Conservation (phyloP, 306 rosid genomes). For the Glycine latifolia region DNA sequence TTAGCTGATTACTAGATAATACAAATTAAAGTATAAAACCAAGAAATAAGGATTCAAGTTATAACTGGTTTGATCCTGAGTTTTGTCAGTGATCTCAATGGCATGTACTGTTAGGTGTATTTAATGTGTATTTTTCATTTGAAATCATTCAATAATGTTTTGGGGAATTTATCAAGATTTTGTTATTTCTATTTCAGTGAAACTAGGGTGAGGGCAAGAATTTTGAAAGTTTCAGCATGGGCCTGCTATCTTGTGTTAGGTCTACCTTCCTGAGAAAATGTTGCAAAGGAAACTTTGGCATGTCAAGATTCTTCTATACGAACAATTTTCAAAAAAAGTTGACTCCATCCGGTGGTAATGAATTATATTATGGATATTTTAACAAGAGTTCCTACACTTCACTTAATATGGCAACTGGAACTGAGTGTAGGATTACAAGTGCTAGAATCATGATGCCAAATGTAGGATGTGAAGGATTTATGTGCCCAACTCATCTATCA, state of each 20-base stretch:
- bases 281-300: constrained; percentile 3
- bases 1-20: too few species aligned
- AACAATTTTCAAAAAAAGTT: neutral
- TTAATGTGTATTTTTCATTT: neutral
- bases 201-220: too few species aligned
- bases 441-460: neutral
- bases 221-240: neutral
- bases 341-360: neutral
- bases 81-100: too few species aligned
- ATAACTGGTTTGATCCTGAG: too few species aligned
- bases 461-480: neutral
- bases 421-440: neutral
- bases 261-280: neutral
- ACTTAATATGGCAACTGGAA: neutral
- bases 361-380: neutral
- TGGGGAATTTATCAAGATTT: neutral
- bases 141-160: neutral
- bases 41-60: too few species aligned
- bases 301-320: neutral
- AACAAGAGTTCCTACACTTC: neutral
- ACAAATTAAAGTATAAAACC: too few species aligned
- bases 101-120: neutral
- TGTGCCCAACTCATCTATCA: neutral
- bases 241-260: neutral
- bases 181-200: neutral